Conservation (phyloP, 1,284 basidiomycete species). For the Trichosporon coremiiforme region DNA sequence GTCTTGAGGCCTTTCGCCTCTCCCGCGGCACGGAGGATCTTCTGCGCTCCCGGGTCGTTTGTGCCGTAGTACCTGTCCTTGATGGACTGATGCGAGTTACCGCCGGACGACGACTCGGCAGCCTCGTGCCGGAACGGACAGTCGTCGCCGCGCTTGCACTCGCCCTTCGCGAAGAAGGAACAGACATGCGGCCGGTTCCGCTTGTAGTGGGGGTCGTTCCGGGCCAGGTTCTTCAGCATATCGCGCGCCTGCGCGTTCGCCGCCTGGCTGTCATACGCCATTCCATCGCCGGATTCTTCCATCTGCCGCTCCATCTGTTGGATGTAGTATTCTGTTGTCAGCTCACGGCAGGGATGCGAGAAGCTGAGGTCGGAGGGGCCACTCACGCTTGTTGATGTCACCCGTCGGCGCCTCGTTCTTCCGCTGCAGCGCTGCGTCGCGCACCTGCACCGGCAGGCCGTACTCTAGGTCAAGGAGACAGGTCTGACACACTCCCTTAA, state of each 20-base stretch:
- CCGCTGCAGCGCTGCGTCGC: slow-evolving; percentile 89
- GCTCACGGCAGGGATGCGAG: neutral
- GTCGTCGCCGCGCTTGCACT: slow-evolving; percentile 84
- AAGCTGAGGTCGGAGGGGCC: no score
- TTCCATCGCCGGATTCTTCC: slow-evolving; percentile 51
- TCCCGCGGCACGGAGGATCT: slow-evolving; percentile 75
- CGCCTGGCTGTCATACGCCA: slow-evolving; percentile 65
- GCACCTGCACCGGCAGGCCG: slow-evolving; percentile 92
- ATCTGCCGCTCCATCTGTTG: slow-evolving; percentile 88
- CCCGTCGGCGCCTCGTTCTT: slow-evolving; percentile 88
- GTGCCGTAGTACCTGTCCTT: slow-evolving; percentile 87
- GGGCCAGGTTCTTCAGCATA: slow-evolving; percentile 89
- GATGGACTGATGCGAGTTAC: slow-evolving; percentile 85
- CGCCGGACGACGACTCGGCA: slow-evolving; percentile 65
- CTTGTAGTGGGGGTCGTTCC: slow-evolving; percentile 95
- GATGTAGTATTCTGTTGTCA: slow-evolving; percentile 78
- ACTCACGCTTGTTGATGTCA: slow-evolving; percentile 78
- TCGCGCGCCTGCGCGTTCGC: slow-evolving; percentile 84
- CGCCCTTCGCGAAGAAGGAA: slow-evolving; percentile 93
- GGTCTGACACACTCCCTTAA: slow-evolving; percentile 98
- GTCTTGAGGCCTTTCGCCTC: slow-evolving; percentile 78
- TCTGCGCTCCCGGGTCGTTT: slow-evolving; percentile 87
- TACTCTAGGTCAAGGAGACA: slow-evolving; percentile 96
- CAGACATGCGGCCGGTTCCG: slow-evolving; percentile 92
- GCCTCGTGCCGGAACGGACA: slow-evolving; percentile 95